Conservation (phyloP, 768 basidiomycete genomes). For the Kwoniella sp. region DNA sequence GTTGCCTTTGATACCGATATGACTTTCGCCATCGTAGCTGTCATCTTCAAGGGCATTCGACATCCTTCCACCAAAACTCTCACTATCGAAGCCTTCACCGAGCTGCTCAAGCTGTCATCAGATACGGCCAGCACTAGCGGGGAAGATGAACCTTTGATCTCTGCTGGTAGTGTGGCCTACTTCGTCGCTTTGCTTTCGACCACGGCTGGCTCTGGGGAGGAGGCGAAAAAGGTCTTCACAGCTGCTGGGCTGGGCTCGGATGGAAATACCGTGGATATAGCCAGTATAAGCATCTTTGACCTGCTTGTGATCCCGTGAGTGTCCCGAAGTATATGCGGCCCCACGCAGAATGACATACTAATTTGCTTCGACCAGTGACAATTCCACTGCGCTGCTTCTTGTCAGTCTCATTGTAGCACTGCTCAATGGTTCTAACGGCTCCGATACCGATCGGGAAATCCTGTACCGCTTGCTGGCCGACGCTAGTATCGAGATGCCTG, state of each 20-base stretch:
- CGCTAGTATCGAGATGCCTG: slow-evolving; percentile 69
- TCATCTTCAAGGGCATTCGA: slow-evolving; percentile 84
- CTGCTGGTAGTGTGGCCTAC: slow-evolving; percentile 30
- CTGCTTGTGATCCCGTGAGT: slow-evolving; percentile 46
- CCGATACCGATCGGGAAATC: slow-evolving; percentile 78
- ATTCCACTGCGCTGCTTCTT: slow-evolving; percentile 69
- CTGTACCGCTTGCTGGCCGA: slow-evolving; percentile 76
- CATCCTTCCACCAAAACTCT: slow-evolving; percentile 65
- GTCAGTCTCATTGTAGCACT: slow-evolving; percentile 77
- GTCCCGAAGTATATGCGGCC: not conserved
- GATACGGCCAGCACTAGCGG: slow-evolving; percentile 2
- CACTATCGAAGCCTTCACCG: slow-evolving; percentile 60
- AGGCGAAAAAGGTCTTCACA: slow-evolving; percentile 66
- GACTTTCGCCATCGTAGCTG: slow-evolving; percentile 77
- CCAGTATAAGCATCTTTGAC: slow-evolving; percentile 22
- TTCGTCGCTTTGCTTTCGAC: slow-evolving; percentile 45
- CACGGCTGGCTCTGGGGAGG: slow-evolving; percentile 46
- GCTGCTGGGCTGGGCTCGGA: slow-evolving; percentile 64
- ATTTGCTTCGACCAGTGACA: slow-evolving; percentile 57
- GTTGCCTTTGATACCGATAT: slow-evolving; percentile 77
- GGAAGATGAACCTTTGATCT: slow-evolving; percentile 24
- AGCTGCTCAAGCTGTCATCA: slow-evolving; percentile 58
- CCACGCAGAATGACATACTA: slow-evolving; percentile 1
- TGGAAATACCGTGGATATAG: slow-evolving; percentile 41
- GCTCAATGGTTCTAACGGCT: slow-evolving; percentile 69